Base-by-base conservation (phyloP, 768 basidiomycete species). In the Filobasidium wieringae region DNA sequence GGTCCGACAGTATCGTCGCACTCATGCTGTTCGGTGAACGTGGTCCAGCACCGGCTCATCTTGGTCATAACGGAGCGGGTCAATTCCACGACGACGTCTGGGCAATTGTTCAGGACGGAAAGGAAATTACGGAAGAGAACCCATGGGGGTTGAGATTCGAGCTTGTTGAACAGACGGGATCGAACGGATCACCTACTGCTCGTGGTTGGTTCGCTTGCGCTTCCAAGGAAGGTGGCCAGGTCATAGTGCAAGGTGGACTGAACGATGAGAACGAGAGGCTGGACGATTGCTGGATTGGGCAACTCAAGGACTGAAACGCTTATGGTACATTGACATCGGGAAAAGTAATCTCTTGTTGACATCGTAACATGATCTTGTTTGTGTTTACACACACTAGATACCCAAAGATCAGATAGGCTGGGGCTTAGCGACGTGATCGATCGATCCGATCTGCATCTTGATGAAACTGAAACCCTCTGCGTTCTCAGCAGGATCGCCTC, bases 151-250 rank as follows among this genome's bases (percentile, higher is more conserved):
- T 56, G 32, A 27, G 29, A 26, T 56, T 56, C 34, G 45, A 56
- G 15, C 17, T 33, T 22, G 30, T 56, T 2, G 31, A 49, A 2
- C 27, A 27, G 11, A 31, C 24, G 30, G n/a, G 19, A 3, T 15
- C 15, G 37, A 9, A 11, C 30, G 54, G 26, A 17, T 14, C 5
- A 0, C 76, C 78, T 3, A 69, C 72, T 30, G 68, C 74, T 0
- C 66, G 78, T 15, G 79, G 79, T 0, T 80, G 80, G 78, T 77
- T 80, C 63, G 67, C 74, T 1, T 4, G n/a, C 5, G 55, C 36
- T 27, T 34, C 15, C 27, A 36, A 24, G 4, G 57, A 64, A 1
- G 68, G 62, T 7, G 59, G 58, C 9, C 62, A 65, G 30, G 61
- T 76, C 8, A 68, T 78, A 2, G 57, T 79, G 15, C 68, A 72